A percentile compares a stretch with the other conserved stretches of the same genome.
phyloP scores from a whole-genome alignment of 2,329 filamentous ascomycete species.

The Talaromyces sp. region DNA sequence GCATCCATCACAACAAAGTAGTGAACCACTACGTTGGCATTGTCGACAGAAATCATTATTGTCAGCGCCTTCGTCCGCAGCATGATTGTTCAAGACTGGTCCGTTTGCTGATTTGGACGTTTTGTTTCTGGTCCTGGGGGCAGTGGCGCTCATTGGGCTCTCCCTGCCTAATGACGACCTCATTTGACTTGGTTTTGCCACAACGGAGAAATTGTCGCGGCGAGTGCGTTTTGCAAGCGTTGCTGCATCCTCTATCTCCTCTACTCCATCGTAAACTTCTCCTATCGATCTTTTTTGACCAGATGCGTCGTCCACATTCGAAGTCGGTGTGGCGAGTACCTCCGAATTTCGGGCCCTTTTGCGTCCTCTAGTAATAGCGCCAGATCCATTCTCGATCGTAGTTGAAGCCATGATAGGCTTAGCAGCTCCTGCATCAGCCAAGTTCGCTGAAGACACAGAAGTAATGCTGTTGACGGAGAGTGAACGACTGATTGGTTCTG shows the following conservation, averaged over 20 bases:
- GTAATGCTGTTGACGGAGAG: slow-evolving; percentile 31
- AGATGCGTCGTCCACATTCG: slow-evolving; percentile 20
- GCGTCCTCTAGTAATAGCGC: slow-evolving; percentile 15
- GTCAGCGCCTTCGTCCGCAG: slow-evolving; percentile 44
- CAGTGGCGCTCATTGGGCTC: not conserved
- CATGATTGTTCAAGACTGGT: not conserved
- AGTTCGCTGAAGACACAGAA: slow-evolving; percentile 40
- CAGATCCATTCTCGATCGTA: slow-evolving; percentile 2
- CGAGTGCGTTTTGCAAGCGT: slow-evolving; percentile 26
- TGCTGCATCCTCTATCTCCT: slow-evolving; percentile 20
- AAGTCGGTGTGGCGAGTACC: not conserved
- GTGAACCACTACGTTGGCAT: slow-evolving; percentile 76
- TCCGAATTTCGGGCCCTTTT: slow-evolving; percentile 17
- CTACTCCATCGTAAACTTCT: slow-evolving; percentile 28
- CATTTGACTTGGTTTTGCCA: slow-evolving; percentile 26
- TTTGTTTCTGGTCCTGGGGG: slow-evolving; percentile 2
- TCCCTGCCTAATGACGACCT: slow-evolving; percentile 24
- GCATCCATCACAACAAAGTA: slow-evolving; percentile 93
- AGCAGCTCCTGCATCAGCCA: slow-evolving; percentile 30
- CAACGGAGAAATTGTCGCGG: slow-evolving; percentile 23
- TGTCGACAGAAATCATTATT: slow-evolving; percentile 89
- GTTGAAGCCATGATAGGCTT: slow-evolving; percentile 3
- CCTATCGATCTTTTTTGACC: slow-evolving; percentile 30
- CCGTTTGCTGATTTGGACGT: not conserved
- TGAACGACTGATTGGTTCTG: slow-evolving; percentile 20